These are phyloP conservation scores for Lactarius psammicola DNA, from an alignment of 768 basidiomycete genomes.

Conservation along the genomic window DNA sequence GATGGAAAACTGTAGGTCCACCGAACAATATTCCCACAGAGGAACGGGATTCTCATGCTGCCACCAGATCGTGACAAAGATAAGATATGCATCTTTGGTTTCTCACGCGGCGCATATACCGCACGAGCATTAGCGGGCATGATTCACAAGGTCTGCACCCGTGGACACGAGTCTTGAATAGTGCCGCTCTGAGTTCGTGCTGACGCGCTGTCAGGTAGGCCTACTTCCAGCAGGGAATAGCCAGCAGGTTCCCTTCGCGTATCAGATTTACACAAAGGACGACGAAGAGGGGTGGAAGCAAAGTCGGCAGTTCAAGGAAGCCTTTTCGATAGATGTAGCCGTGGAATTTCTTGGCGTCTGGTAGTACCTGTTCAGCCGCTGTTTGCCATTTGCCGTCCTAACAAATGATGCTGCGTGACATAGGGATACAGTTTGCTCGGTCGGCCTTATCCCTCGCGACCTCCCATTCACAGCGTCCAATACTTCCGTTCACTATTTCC, in stretches of 20 bases:
- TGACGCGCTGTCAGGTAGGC: slow-evolving; percentile 49
- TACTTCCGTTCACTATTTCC: slow-evolving; percentile 58
- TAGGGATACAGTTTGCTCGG: slow-evolving; percentile 72
- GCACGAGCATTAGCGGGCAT: slow-evolving; percentile 71
- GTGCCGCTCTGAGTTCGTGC: slow-evolving; percentile 33
- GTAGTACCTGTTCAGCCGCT: slow-evolving; percentile 35
- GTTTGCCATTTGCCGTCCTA: neutral
- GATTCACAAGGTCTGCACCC: slow-evolving; percentile 49
- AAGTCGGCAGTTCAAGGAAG: slow-evolving; percentile 66
- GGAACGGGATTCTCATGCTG: neutral
- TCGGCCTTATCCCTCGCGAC: slow-evolving; percentile 59
- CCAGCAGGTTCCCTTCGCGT: slow-evolving; percentile 77
- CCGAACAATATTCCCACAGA: neutral
- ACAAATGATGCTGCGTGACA: slow-evolving; percentile 12
- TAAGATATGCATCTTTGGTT: slow-evolving; percentile 77
- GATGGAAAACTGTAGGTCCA: slow-evolving; percentile 64
- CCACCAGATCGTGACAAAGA: slow-evolving; percentile 60
- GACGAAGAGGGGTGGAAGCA: slow-evolving; percentile 61
- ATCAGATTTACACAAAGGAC: slow-evolving; percentile 64
- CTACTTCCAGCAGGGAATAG: slow-evolving; percentile 67
- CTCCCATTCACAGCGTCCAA: slow-evolving; percentile 68
- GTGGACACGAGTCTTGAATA: slow-evolving; percentile 2
- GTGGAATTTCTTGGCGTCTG: slow-evolving; percentile 75
- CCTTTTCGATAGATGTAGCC: slow-evolving; percentile 69
- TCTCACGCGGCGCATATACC: slow-evolving; percentile 74